Evolutionary conservation across 352 stramenopile species (phyloP).

Genomic region (Pilasporangium apinafurcum): DNA sequence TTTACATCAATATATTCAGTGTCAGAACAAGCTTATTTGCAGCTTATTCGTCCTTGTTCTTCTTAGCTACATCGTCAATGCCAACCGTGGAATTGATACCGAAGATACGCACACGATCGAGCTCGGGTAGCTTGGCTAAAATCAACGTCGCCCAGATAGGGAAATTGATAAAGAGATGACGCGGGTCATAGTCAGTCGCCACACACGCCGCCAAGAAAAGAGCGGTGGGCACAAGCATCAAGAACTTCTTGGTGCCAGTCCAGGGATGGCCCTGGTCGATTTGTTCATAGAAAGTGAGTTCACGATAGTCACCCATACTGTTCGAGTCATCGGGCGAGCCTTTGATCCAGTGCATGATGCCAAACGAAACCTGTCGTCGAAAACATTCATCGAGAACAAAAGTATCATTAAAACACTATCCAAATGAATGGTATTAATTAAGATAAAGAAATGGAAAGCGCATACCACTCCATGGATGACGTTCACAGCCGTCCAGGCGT

Average conservation of each 20-base stretch:
- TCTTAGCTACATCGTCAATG: conserved; percentile 84
- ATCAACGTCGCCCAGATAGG: conserved; percentile 89
- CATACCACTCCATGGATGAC: conserved; percentile 84
- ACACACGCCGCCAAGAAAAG: conserved; percentile 84
- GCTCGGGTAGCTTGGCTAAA: conserved; percentile 89
- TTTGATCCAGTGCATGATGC: conserved; percentile 95
- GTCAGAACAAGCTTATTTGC: too few species aligned
- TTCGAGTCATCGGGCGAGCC: conserved; percentile 90
- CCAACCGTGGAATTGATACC: conserved; percentile 95
- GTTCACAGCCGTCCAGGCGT: conserved; percentile 78
- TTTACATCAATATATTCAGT: conserved; percentile 2
- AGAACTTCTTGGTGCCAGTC: conserved; percentile 92
- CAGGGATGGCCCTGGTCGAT: conserved; percentile 89
- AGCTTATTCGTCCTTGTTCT: conserved; percentile 43
- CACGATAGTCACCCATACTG: conserved; percentile 89
- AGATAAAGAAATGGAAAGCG: too few species aligned
- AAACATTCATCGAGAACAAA: background rate
- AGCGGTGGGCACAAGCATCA: conserved; percentile 91
- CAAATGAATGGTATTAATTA: too few species aligned
- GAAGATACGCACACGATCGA: conserved; percentile 94
- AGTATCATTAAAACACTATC: too few species aligned
- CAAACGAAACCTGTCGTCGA: conserved; percentile 77
- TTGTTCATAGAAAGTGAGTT: conserved; percentile 95
- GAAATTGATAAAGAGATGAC: conserved; percentile 88
- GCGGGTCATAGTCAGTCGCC: conserved; percentile 86